These are phyloP conservation scores for Dothideomycetidae sp. DNA, from an alignment of 2,329 filamentous ascomycete species.

Conservation along the genomic window DNA sequence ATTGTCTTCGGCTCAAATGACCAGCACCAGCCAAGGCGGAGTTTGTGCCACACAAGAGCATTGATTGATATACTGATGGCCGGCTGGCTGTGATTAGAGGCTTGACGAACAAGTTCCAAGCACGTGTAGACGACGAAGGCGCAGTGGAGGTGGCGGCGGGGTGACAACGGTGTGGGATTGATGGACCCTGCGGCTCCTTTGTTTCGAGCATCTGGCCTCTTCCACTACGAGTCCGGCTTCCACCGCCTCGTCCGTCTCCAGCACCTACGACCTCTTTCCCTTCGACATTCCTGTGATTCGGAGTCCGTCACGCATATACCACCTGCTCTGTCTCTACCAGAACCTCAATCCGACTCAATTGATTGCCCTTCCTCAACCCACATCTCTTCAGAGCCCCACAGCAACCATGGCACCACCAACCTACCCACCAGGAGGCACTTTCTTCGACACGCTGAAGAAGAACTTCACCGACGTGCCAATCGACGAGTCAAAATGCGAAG, in stretches of 20 bases:
- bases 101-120: too few species aligned
- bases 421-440: constrained; percentile 53
- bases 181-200: background rate
- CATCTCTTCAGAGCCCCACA: background rate
- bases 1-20: too few species aligned
- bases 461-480: constrained; percentile 76
- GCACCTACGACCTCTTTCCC: too few species aligned
- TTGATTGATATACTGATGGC: too few species aligned
- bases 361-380: background rate
- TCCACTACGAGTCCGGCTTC: too few species aligned
- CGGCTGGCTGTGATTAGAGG: too few species aligned
- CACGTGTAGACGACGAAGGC: too few species aligned
- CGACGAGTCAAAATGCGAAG: constrained; percentile 57
- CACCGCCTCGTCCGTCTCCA: background rate
- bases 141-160: background rate
- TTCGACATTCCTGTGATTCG: too few species aligned
- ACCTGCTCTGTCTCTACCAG: too few species aligned
- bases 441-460: constrained; percentile 71
- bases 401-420: constrained; percentile 12
- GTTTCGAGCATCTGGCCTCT: background rate
- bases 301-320: too few species aligned
- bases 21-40: too few species aligned
- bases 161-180: background rate
- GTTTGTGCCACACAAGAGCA: too few species aligned
- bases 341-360: background rate